Evolutionary conservation across 1,284 basidiomycete species (phyloP).

Genomic region (Boletus smithii): DNA sequence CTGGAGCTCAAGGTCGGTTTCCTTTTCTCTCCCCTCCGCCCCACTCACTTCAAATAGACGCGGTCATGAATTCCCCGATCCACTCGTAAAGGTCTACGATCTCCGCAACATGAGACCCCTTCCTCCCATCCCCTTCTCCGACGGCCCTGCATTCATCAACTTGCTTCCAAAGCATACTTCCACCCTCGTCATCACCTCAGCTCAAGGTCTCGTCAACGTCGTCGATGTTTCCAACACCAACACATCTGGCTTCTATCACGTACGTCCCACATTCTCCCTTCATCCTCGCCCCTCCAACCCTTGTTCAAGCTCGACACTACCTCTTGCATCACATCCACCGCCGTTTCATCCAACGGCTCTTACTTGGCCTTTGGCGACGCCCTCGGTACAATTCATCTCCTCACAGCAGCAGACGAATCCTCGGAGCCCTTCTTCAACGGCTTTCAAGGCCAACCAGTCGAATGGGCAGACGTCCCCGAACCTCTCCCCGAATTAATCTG

Average conservation of each 20-base stretch:
- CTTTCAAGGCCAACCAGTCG: conserved; percentile 78
- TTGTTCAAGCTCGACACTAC: conserved; percentile 55
- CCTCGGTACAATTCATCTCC: conserved; percentile 81
- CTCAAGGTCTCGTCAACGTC: conserved; percentile 86
- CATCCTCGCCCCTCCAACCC: conserved; percentile 2
- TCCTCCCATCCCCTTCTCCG: conserved; percentile 83
- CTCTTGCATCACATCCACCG: conserved; percentile 78
- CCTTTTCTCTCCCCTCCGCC: background rate
- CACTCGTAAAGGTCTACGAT: conserved; percentile 92
- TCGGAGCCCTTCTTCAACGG: conserved; percentile 77
- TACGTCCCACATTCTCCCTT: conserved; percentile 26
- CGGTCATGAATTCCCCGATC: conserved; percentile 86
- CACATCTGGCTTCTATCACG: conserved; percentile 75
- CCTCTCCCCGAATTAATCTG: conserved; percentile 73
- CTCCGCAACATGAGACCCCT: conserved; percentile 77
- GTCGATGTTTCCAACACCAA: conserved; percentile 77
- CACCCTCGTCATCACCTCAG: conserved; percentile 78
- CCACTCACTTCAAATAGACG: conserved; percentile 50
- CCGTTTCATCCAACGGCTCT: conserved; percentile 83
- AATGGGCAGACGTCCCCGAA: conserved; percentile 80
- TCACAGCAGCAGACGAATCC: conserved; percentile 72
- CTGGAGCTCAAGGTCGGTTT: conserved; percentile 70
- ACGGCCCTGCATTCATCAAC: conserved; percentile 85
- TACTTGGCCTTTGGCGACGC: conserved; percentile 93
- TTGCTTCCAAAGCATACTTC: conserved; percentile 78